Percentiles rank a stretch among this genome's conserved stretches.
Conservation (phyloP, 2,329 filamentous ascomycete species). For the Xylaria sp. region DNA sequence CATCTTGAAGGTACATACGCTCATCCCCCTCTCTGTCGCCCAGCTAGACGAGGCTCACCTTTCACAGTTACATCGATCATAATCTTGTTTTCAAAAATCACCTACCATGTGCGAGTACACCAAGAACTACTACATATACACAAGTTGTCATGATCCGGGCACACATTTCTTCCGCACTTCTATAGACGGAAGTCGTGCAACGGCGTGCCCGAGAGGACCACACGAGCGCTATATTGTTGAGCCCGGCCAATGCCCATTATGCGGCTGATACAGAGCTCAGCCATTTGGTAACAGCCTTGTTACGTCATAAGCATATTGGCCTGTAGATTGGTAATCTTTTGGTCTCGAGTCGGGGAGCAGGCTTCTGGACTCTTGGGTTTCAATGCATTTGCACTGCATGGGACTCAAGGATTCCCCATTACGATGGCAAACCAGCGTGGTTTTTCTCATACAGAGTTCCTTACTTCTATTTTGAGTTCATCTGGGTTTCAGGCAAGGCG, state of each 20-base stretch:
- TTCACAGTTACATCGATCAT: neutral
- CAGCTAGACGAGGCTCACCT: slow-evolving; percentile 25
- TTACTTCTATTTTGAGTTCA: slow-evolving; percentile 28
- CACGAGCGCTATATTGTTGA: slow-evolving; percentile 80
- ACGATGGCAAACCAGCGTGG: slow-evolving; percentile 1
- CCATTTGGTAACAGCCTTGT: slow-evolving; percentile 8
- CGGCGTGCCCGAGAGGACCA: slow-evolving; percentile 69
- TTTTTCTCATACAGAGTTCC: slow-evolving; percentile 30
- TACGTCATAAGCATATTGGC: slow-evolving; percentile 10
- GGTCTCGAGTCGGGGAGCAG: slow-evolving; percentile 4
- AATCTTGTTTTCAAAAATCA: slow-evolving; percentile 1
- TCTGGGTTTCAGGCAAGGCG: slow-evolving; percentile 38
- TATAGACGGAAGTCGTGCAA: slow-evolving; percentile 70
- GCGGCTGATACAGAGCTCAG: slow-evolving; percentile 46
- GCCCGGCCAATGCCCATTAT: slow-evolving; percentile 69
- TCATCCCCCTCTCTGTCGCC: neutral
- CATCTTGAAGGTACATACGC: slow-evolving; percentile 28
- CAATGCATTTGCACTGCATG: slow-evolving; percentile 1
- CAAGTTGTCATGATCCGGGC: slow-evolving; percentile 73
- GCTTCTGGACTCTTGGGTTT: neutral
- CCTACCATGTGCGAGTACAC: slow-evolving; percentile 69
- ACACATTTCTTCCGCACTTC: slow-evolving; percentile 77
- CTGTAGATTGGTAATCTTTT: slow-evolving; percentile 3
- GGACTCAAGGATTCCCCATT: neutral
- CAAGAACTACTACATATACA: slow-evolving; percentile 82